Evolutionary conservation across 108 stramenopile genomes (phyloP), one percentile per base, ranked within the genome.

Genomic region (Halocafeteria seosinensis): DNA sequence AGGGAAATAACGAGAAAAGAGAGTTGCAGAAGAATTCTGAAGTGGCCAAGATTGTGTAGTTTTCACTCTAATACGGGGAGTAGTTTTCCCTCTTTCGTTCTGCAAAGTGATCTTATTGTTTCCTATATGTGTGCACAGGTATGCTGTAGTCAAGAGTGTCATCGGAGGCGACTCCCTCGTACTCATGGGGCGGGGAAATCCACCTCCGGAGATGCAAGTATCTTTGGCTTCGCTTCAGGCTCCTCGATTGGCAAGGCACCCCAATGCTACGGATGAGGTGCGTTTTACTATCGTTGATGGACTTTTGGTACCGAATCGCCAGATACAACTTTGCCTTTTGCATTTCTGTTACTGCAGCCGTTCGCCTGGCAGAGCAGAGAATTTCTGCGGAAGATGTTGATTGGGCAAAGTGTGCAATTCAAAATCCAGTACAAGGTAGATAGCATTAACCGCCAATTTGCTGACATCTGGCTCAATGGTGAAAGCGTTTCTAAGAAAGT

Each of bases 331-430:
- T n/a, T n/a, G n/a, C n/a, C n/a, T n/a, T n/a, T n/a, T n/a, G n/a
- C n/a, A n/a, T n/a, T n/a, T n/a, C n/a, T n/a, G n/a, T n/a, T n/a
- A n/a, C n/a, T n/a, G n/a, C n/a, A n/a, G 71, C 61, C 74, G 6
- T 78, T 58, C 27, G 80, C 76, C 21, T 81, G 76, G 76, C 67
- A 67, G 26, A 36, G 73, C 32, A 76, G 80, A 36, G 80, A 81
- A 61, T 81, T 73, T 52, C 68, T 81, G 61, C 76, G 80, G n/a
- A 51, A 63, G 36, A 37, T 64, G 13, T 37, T 36, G 52, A 71
- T 81, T 35, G 80, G 80, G 71, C 70, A 72, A 50, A 33, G 26
- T 38, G 80, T 79, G 11, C 36, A 38, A 26, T 78, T 76, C 38
- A 70, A 73, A 47, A 71, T 78, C 30, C 76, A 81, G 64, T 80